Evolutionary conservation across 2,329 filamentous ascomycete species (phyloP).

Genomic region (Xylariaceae sp.): DNA sequence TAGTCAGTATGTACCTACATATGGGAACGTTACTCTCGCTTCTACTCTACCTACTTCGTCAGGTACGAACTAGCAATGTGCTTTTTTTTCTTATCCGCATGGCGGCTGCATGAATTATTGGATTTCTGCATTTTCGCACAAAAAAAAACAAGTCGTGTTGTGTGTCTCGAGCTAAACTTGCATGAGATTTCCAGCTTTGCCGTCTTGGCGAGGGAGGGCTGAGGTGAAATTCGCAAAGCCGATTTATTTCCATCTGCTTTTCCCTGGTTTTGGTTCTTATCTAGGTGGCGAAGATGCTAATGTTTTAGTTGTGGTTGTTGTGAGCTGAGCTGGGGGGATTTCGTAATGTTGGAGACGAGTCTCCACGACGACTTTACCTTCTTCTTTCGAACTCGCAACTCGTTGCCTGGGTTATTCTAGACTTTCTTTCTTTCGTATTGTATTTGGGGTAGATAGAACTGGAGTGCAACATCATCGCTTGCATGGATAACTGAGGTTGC

Average conservation of each 20-base stretch:
- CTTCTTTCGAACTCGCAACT: no score
- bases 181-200: not conserved
- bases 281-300: no score
- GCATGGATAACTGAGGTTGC: no score
- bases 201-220: not conserved
- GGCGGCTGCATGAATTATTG: constrained; percentile 22
- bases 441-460: no score
- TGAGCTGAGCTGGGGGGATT: no score
- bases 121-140: constrained; percentile 13
- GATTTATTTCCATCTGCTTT: not conserved
- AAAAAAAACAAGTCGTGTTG: no score
- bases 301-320: no score
- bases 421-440: no score
- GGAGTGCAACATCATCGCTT: no score
- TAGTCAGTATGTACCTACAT: not conserved
- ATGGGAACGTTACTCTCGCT: not conserved
- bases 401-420: no score
- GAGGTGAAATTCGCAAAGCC: not conserved
- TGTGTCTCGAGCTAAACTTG: not conserved
- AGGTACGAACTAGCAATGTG: not conserved
- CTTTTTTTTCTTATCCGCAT: constrained; percentile 7
- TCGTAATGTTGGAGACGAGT: no score
- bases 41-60: not conserved
- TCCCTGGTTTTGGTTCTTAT: not conserved
- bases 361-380: no score